phyloP scores from a whole-genome alignment of 305 asterid genomes.

The Solanum hybrid region DNA sequence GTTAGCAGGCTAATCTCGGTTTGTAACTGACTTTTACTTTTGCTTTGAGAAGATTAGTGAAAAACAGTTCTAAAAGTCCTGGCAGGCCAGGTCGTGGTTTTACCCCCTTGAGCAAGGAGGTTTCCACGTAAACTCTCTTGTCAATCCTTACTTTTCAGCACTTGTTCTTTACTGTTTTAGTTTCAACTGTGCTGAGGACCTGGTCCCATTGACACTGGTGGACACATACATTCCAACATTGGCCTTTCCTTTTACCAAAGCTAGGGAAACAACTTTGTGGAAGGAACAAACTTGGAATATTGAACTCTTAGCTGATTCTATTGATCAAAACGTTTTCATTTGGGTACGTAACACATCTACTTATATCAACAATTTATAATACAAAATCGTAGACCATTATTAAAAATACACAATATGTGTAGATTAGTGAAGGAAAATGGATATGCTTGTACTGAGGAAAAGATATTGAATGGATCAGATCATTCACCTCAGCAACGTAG shows the following conservation, averaged over 20 bases:
- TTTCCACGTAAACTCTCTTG: too few species aligned
- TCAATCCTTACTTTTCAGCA: too few species aligned
- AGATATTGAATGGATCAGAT: conserved; percentile 73
- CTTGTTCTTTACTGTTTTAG: too few species aligned
- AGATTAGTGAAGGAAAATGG: conserved; percentile 44
- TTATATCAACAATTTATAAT: neutral
- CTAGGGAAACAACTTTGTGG: conserved; percentile 56
- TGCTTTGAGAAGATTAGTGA: too few species aligned
- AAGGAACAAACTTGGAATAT: conserved; percentile 52
- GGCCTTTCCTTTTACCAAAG: conserved; percentile 54
- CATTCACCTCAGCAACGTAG: conserved; percentile 36
- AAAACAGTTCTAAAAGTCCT: too few species aligned
- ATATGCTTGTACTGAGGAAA: conserved; percentile 89
- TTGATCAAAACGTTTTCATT: conserved; percentile 42
- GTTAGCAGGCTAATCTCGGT: too few species aligned
- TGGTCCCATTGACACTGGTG: too few species aligned
- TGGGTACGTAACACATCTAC: conserved; percentile 31
- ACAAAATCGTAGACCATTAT: neutral
- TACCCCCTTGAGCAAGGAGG: too few species aligned
- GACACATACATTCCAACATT: too few species aligned
- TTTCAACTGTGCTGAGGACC: too few species aligned
- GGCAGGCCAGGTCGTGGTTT: too few species aligned
- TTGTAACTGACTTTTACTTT: too few species aligned
- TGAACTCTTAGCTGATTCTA: conserved; percentile 46
- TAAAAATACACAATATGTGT: neutral